Evolutionary conservation across 164 flowering plant genomes (phyloP).

Genomic region (Chloranthus sessilifolius): DNA sequence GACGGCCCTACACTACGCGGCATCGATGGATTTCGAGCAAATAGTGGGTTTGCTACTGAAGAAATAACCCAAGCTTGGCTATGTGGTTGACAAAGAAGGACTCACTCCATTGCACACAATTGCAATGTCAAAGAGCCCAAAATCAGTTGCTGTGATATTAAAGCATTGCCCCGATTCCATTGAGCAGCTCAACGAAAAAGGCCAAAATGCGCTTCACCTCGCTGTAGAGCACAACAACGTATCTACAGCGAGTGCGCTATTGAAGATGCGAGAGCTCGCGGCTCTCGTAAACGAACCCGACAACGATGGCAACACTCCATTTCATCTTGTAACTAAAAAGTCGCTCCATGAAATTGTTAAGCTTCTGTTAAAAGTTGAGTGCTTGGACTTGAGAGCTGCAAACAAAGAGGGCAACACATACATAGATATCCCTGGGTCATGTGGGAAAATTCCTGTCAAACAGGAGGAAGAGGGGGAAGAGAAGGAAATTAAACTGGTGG

Average conservation of each 20-base stretch:
- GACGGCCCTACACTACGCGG: conserved; percentile 5
- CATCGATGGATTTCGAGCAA: not conserved
- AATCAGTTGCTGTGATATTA: not conserved
- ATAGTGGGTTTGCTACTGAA: not conserved
- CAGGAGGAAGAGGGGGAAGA: no score
- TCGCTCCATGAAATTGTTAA: no score
- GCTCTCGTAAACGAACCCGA: conserved; percentile 1
- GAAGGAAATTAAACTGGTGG: no score
- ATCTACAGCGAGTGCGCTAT: not conserved
- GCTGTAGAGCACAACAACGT: not conserved
- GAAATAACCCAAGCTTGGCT: not conserved
- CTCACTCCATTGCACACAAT: not conserved
- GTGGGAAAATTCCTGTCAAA: not conserved
- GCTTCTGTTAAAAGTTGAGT: no score
- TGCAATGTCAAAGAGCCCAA: not conserved
- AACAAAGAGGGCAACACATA: no score
- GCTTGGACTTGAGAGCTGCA: no score
- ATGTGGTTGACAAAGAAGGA: not conserved
- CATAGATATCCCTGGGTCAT: not conserved
- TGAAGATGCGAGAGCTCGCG: not conserved
- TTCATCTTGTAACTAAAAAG: no score
- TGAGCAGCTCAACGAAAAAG: not conserved
- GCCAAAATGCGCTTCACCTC: conserved; percentile 3
- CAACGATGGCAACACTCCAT: not conserved
- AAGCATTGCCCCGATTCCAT: conserved; percentile 1